phyloP scores from a whole-genome alignment of 2,329 filamentous ascomycete genomes.

The Penicillium sp. region DNA sequence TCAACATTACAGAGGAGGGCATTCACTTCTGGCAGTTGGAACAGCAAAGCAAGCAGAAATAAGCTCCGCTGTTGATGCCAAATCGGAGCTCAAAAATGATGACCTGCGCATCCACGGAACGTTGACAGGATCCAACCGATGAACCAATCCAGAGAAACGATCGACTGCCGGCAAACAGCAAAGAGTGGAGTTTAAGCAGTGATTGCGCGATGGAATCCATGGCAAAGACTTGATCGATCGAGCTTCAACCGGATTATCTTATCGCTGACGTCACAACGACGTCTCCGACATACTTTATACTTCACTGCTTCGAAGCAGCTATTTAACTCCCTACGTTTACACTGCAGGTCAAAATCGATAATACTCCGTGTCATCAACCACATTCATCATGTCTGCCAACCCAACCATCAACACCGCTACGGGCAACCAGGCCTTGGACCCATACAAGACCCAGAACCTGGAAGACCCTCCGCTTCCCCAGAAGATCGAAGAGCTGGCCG shows the following conservation, averaged over 20 bases:
- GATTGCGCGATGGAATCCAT: not conserved
- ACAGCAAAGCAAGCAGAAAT: no score
- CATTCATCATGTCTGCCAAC: slow-evolving; percentile 25
- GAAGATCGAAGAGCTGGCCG: slow-evolving; percentile 67
- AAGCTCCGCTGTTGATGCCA: no score
- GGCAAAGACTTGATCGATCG: not conserved
- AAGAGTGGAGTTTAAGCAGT: no score
- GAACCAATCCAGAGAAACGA: not conserved
- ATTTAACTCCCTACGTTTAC: no score
- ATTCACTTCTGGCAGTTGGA: no score
- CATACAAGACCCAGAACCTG: slow-evolving; percentile 71
- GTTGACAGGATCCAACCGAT: not conserved
- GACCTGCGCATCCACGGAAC: no score
- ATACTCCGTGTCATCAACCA: not conserved
- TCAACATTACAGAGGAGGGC: no score
- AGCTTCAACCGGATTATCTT: slow-evolving; percentile 15
- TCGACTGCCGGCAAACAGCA: no score
- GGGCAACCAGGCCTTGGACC: slow-evolving; percentile 62
- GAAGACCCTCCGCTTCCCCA: slow-evolving; percentile 65
- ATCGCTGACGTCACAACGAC: slow-evolving; percentile 26
- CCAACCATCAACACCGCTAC: slow-evolving; percentile 52
- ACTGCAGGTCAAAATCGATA: not conserved
- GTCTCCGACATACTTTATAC: slow-evolving; percentile 10
- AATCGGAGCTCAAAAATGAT: no score
- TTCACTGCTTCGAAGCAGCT: slow-evolving; percentile 12